These are phyloP conservation scores for Zelonia costaricensis DNA, from an alignment of 208 protist species.

Conservation along the genomic window DNA sequence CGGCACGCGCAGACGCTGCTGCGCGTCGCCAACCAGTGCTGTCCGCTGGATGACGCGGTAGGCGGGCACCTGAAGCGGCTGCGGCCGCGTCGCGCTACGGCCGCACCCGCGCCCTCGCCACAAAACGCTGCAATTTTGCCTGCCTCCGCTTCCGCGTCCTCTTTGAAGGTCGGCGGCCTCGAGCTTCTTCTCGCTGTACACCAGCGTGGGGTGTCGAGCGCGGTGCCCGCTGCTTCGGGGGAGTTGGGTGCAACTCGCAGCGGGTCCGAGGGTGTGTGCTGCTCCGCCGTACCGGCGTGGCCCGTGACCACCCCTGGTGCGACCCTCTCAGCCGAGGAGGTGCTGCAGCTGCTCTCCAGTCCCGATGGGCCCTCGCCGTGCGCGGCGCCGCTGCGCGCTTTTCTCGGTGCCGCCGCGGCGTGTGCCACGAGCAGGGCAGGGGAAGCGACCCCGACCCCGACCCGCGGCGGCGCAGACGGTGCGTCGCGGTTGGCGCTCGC, in stretches of 20 bases:
- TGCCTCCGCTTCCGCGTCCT: no score
- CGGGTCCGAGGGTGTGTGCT: no score
- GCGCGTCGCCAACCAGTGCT: conserved; percentile 54
- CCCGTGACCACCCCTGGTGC: background rate
- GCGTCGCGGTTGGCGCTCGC: no score
- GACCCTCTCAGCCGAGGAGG: conserved; percentile 1
- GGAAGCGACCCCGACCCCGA: no score
- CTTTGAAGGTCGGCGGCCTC: no score
- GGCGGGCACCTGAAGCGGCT: conserved; percentile 79
- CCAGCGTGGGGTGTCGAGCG: background rate
- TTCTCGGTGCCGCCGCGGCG: background rate
- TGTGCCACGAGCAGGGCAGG: no score
- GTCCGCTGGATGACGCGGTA: conserved; percentile 34
- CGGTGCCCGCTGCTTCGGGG: no score
- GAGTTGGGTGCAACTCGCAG: no score
- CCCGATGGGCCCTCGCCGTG: background rate
- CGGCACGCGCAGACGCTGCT: conserved; percentile 45
- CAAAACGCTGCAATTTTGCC: no score
- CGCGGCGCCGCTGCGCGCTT: background rate
- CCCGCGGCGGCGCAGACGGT: no score
- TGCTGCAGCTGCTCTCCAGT: conserved; percentile 2
- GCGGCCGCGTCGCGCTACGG: conserved; percentile 18
- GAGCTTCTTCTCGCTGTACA: background rate
- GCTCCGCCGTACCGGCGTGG: background rate
- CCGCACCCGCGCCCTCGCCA: no score